Evolutionary conservation across 78 protist species (phyloP), one percentile per base, ranked within the genome.

Genomic region (Dictyostelium brefeldianum): DNA sequence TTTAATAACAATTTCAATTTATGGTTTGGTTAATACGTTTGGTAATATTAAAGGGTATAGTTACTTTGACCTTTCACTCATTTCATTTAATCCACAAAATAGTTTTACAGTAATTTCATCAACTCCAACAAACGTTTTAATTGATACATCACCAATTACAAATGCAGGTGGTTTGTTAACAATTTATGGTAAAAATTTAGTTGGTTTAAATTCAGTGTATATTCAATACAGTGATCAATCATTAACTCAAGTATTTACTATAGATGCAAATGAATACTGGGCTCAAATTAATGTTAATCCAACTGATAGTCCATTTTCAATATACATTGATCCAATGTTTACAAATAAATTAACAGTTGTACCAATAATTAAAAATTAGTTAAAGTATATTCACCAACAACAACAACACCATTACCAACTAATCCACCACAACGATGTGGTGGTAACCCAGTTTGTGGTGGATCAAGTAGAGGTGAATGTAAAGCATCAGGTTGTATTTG

Each of bases 361-460:
- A 10, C 71, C 71, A 64, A 25, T 64, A 27, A 29, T 0, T 0
- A 64, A 64, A 0, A 25, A 25, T n/a, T n/a, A 64, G 46, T 25
- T 27, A 64, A 27, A 20, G 14, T 20, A 56, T 56, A 56, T 64
- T n/a, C 5, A 27, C 14, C 12, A 11, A 0, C 12, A 43, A 57
- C 80, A 10, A 18, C 54, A 47, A 74, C 80, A 18, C 46, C 50
- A 69, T 5, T 47, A 22, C 80, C 80, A 25, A 74, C 80, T 5
- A 70, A 70, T 70, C 53, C 78, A 12, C 62, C 80, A 11, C 54
- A 74, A 74, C 3, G 10, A 74, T 74, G 80, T 74, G 7, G 20
- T 14, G 80, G 80, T 48, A 48, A 41, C 4, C 80, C 80, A 48
- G 29, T 12, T 18, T 74, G 80, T 74, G 80, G 80, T 47, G 80